A percentile compares a stretch with the other conserved stretches of the same genome.
phyloP scores from a whole-genome alignment of 208 protist genomes.

The Leishmania tropica region DNA sequence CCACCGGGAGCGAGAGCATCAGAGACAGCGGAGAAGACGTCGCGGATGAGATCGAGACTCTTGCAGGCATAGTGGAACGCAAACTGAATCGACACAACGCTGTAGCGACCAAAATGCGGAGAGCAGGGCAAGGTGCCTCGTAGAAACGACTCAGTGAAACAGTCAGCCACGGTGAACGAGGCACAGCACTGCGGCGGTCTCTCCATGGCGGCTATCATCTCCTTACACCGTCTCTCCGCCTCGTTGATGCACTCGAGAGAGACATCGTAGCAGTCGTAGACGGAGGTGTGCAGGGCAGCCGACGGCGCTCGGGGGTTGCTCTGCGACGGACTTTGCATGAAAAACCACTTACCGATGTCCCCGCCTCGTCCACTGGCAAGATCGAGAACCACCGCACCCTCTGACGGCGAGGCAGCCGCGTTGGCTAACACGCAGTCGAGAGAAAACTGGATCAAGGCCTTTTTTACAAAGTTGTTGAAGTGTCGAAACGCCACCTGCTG shows the following conservation, averaged over 20 bases:
- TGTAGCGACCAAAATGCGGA: conserved; percentile 50
- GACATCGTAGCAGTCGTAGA: conserved; percentile 80
- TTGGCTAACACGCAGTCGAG: conserved; percentile 42
- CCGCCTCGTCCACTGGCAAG: conserved; percentile 82
- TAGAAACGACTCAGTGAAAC: conserved; percentile 72
- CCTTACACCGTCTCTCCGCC: conserved; percentile 59
- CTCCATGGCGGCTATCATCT: conserved; percentile 7
- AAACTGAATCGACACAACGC: conserved; percentile 86
- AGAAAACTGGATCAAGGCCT: conserved; percentile 76
- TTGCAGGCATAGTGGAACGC: conserved; percentile 89
- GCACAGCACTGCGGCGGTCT: conserved; percentile 30
- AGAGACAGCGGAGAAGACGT: conserved; percentile 47
- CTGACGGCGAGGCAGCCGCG: conserved; percentile 12
- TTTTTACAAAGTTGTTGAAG: conserved; percentile 91
- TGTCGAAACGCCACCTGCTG: conserved; percentile 78
- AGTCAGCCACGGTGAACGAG: conserved; percentile 77
- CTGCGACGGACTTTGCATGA: conserved; percentile 59
- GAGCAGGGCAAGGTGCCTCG: conserved; percentile 30
- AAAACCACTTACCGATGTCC: conserved; percentile 91
- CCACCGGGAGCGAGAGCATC: conserved; percentile 52
- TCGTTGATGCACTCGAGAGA: conserved; percentile 73
- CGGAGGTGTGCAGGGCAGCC: conserved; percentile 10
- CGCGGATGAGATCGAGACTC: conserved; percentile 44
- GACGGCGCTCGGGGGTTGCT: conserved; percentile 1
- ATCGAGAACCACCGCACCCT: conserved; percentile 56